Conservation (phyloP, 2,329 filamentous ascomycete species). For the Pochonia chlamydosporia region DNA sequence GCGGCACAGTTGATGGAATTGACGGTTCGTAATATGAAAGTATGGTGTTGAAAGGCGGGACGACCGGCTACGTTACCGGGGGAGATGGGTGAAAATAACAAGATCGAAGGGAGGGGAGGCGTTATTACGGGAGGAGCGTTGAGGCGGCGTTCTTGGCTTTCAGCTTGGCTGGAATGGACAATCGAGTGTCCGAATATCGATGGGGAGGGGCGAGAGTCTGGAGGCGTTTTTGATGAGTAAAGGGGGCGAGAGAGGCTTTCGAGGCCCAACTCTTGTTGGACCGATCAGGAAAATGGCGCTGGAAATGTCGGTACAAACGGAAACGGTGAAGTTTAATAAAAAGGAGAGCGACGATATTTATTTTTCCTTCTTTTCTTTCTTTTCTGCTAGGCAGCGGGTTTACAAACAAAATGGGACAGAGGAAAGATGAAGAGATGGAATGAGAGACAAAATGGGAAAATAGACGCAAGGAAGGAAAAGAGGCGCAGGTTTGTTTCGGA, state of each 20-base stretch:
- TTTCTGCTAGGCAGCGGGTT: too few species aligned
- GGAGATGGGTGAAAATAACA: neutral
- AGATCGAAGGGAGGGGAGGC: neutral
- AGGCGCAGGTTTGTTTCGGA: conserved; percentile 3
- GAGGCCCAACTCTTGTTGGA: conserved; percentile 1
- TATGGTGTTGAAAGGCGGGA: neutral
- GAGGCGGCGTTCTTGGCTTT: neutral
- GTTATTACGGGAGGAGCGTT: too few species aligned
- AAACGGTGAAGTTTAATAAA: neutral
- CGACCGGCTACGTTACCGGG: neutral
- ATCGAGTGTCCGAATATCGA: neutral
- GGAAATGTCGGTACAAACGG: neutral
- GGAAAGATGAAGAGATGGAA: neutral
- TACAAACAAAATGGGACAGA: too few species aligned
- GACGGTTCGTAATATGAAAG: too few species aligned
- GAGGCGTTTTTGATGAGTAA: conserved; percentile 1
- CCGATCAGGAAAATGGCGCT: neutral
- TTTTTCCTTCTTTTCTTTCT: too few species aligned
- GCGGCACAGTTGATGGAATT: neutral
- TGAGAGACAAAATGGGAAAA: neutral
- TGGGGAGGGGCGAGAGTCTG: neutral
- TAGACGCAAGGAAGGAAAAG: neutral
- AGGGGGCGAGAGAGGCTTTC: neutral
- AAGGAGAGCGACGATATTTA: neutral
- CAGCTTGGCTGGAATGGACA: neutral